A percentile compares a stretch with the other conserved stretches of the same genome.
Conservation (phyloP, 495 filamentous ascomycete species). For the Annulohypoxylon maeteangense region DNA sequence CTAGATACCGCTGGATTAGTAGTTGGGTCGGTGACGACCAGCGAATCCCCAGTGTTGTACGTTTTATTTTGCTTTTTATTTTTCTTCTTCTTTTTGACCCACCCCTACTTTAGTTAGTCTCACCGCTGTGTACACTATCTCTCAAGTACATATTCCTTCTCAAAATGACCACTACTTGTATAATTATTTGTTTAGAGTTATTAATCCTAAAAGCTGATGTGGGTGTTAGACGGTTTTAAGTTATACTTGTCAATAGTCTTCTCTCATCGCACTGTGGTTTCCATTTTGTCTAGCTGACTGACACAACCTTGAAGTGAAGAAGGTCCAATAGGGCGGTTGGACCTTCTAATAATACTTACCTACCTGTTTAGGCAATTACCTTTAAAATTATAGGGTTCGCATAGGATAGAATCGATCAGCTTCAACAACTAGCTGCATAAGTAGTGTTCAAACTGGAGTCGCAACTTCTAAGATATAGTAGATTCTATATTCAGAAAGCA, state of each 20-base stretch:
- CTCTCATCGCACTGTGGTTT: neutral
- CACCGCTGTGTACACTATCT: neutral
- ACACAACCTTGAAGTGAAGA: no score
- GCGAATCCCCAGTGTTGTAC: slow-evolving; percentile 61
- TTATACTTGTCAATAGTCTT: no score
- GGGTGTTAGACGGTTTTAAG: no score
- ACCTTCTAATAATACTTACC: no score
- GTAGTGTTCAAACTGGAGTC: neutral
- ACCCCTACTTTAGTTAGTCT: neutral
- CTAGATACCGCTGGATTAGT: slow-evolving; percentile 53
- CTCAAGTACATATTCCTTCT: neutral
- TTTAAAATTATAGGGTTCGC: neutral
- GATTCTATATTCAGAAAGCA: neutral
- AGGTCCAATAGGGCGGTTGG: no score
- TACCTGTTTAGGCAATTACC: neutral
- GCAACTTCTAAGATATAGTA: neutral
- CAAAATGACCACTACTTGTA: no score
- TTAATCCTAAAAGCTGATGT: no score
- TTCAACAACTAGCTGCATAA: neutral
- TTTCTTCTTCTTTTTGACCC: neutral
- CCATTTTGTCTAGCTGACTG: neutral
- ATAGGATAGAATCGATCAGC: neutral
- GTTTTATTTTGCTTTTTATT: slow-evolving; percentile 38
- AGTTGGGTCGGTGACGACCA: slow-evolving; percentile 63
- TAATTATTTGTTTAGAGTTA: no score